phyloP scores from a whole-genome alignment of 2,329 filamentous ascomycete genomes.

The Whalleya microplaca region DNA sequence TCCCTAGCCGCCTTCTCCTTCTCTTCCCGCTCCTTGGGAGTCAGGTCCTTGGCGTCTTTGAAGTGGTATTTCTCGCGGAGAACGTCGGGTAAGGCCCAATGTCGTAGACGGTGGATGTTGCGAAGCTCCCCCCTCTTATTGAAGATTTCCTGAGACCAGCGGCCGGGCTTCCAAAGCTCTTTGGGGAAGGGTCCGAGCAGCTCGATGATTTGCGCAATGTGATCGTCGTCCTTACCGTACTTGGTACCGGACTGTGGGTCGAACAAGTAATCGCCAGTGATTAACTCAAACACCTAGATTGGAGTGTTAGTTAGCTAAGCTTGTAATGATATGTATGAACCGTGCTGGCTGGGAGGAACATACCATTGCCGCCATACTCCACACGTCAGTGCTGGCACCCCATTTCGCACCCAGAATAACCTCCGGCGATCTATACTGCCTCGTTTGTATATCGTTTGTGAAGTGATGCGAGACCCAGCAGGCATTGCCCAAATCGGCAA shows the following conservation, averaged over 20 bases:
- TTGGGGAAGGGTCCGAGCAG: conserved; percentile 92
- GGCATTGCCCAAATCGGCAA: conserved; percentile 95
- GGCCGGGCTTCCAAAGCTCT: conserved; percentile 86
- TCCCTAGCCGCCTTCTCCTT: conserved; percentile 35
- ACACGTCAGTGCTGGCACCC: conserved; percentile 98
- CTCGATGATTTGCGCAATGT: conserved; percentile 98
- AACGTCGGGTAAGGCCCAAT: conserved; percentile 94
- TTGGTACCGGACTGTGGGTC: conserved; percentile 98
- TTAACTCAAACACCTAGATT: conserved; percentile 87
- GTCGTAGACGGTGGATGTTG: conserved; percentile 93
- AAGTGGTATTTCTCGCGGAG: conserved; percentile 97
- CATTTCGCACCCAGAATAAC: conserved; percentile 96
- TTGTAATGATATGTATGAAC: neutral
- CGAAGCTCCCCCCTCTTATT: conserved; percentile 96
- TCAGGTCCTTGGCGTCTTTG: conserved; percentile 75
- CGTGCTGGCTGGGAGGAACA: conserved; percentile 34
- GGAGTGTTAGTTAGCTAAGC: conserved; percentile 6
- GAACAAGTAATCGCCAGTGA: conserved; percentile 97
- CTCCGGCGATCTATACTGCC: conserved; percentile 95
- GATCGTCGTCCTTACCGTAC: conserved; percentile 98
- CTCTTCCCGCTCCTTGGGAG: conserved; percentile 44
- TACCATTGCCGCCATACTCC: conserved; percentile 99
- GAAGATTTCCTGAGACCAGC: conserved; percentile 99
- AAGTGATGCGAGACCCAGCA: conserved; percentile 99
- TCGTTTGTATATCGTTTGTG: conserved; percentile 98